phyloP scores from a whole-genome alignment of 1,284 basidiomycete species.

The Ustilago nuda region DNA sequence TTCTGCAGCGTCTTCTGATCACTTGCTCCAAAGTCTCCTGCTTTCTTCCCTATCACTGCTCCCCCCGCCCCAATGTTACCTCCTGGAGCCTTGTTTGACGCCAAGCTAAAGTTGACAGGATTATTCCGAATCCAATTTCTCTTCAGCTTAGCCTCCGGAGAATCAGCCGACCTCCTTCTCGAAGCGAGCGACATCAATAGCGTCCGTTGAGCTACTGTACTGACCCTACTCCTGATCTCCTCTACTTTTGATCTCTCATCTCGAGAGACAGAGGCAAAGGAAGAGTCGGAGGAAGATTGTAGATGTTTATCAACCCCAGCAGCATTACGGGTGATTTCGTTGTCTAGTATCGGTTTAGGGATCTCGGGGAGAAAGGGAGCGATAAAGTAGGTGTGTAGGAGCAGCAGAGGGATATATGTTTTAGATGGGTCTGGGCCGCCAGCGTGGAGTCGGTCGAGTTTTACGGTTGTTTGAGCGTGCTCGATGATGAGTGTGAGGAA shows the following conservation, averaged over 20 bases:
- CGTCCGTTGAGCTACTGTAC: constrained; percentile 36
- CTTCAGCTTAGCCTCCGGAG: constrained; percentile 42
- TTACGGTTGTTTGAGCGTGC: constrained; percentile 40
- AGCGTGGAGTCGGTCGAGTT: constrained; percentile 31
- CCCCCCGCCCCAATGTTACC: not conserved
- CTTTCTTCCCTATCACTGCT: not conserved
- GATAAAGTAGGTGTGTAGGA: constrained; percentile 62
- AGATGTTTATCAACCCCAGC: constrained; percentile 36
- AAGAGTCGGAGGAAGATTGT: constrained; percentile 7
- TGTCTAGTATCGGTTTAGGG: constrained; percentile 31
- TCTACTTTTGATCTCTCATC: not conserved
- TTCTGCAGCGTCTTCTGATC: constrained; percentile 31
- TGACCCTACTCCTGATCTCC: constrained; percentile 20
- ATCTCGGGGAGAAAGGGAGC: constrained; percentile 57
- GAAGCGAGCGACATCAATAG: constrained; percentile 43
- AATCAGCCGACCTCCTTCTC: constrained; percentile 21
- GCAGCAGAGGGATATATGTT: constrained; percentile 46
- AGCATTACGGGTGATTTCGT: constrained; percentile 26
- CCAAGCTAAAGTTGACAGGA: constrained; percentile 43
- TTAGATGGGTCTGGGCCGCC: constrained; percentile 25
- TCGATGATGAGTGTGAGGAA: constrained; percentile 58
- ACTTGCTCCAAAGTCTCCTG: constrained; percentile 24
- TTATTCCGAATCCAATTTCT: constrained; percentile 42
- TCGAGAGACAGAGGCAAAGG: not conserved
- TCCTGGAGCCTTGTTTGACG: not conserved